Percentiles rank a stretch among this genome's conserved stretches.
phyloP scores from a whole-genome alignment of 805 yeast genomes.

The Tetrapisispora arboricola region DNA sequence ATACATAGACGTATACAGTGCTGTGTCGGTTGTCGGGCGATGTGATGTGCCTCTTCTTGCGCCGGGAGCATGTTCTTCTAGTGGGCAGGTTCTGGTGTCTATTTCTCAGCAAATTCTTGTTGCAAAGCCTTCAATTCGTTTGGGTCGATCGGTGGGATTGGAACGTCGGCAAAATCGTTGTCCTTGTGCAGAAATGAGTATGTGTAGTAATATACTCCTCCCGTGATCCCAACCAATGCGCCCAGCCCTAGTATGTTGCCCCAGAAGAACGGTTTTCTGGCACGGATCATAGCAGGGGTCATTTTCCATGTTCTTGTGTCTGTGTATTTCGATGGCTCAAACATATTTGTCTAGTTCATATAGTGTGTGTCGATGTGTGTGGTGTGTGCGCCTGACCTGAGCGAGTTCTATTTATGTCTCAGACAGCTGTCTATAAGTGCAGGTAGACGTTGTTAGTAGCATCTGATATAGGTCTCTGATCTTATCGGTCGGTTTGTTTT shows the following conservation, averaged over 20 bases:
- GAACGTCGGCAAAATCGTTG: slow-evolving; percentile 76
- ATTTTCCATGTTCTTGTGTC: slow-evolving; percentile 69
- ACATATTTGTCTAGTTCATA: slow-evolving; percentile 8
- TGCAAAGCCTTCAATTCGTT: slow-evolving; percentile 63
- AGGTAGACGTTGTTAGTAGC: no score
- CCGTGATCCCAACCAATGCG: slow-evolving; percentile 51
- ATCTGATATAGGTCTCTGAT: no score
- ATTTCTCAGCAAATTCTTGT: slow-evolving; percentile 47
- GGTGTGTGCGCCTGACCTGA: no score
- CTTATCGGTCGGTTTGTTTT: no score
- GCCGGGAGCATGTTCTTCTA: no score
- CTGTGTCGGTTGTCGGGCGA: no score
- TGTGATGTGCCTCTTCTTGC: no score
- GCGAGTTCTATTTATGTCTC: no score
- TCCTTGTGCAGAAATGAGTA: slow-evolving; percentile 59
- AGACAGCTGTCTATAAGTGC: no score
- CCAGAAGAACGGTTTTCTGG: slow-evolving; percentile 78
- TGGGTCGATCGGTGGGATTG: slow-evolving; percentile 84
- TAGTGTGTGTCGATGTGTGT: no score
- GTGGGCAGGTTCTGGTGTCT: no score
- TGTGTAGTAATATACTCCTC: slow-evolving; percentile 56
- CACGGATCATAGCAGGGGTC: slow-evolving; percentile 91
- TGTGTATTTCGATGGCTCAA: slow-evolving; percentile 37
- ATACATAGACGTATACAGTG: no score
- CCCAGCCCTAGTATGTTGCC: slow-evolving; percentile 58